Base-by-base conservation (phyloP, 2,329 filamentous ascomycete species). In the Pseudocercospora ulei region DNA sequence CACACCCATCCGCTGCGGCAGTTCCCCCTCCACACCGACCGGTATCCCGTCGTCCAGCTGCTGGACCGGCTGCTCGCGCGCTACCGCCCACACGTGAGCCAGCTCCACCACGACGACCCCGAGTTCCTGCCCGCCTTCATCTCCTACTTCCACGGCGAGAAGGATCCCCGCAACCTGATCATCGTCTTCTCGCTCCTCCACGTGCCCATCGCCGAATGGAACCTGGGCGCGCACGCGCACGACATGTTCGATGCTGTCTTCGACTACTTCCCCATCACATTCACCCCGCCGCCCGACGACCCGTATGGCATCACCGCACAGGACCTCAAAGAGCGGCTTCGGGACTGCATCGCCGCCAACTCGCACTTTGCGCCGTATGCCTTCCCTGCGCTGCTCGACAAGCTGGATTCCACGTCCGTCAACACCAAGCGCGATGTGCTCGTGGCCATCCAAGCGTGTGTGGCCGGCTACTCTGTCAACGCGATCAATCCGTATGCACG, bases 201-300 rank as follows among this genome's bases (percentile, higher is more conserved):
- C 51, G 77, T 79, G 8, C 67, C 79, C 1, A 78, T 80, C 69
- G 67, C 76, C 4, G 77, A 81, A 56, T 81, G 78, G 75, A 71
- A 75, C 48, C 72, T 80, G 42, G 66, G 68, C 3, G 66, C 67
- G 24, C 68, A 78, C 56, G 71, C 70, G 12, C 73, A 79, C 54
- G 66, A 70, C 18, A 64, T 80, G 28, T 81, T 81, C 53, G 78
- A 82, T 48, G 69, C 76, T 3, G 76, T 78, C 11, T 82, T 80
- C 59, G 80, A 79, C 51, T 82, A 82, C 57, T 82, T 81, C 54
- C 77, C 77, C 0, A 80, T 82, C 49, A 80, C 77, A 0, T 82
- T 81, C 59, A 70, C 74, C 51, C 76, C 77, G 7, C 78, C 77
- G 1, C 77, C 76, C 7, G 76, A 80, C 47, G 77, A 81, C 52